Base-by-base conservation (phyloP, 805 yeast genomes). In the Monosporozyma unispora region DNA sequence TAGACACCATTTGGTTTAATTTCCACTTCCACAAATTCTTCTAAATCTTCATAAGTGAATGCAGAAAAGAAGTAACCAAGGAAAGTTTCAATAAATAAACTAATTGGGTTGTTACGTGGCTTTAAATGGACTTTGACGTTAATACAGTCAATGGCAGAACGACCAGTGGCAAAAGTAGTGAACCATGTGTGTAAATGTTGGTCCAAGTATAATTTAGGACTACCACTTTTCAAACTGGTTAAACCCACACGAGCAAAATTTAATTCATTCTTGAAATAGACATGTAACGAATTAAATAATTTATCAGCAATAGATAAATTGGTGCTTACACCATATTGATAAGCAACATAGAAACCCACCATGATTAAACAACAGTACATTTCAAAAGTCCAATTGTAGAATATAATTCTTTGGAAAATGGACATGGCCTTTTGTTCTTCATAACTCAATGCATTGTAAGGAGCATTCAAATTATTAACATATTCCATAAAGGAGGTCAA, bases 121-220 rank as follows among this genome's bases (percentile, higher is more conserved):
- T 79, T 73, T 67, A 90, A 73, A 50, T 75, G 76, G 63, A 89
- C 73, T 54, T 76, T 79, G 44, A 83, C 73, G 50, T 76, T 70
- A 50, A 89, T 69, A 49, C 78, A 74, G 52, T 80, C 80, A 52
- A 93, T 76, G 65, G 87, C 83, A 51, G 79, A 71, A 67, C 99
- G 82, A 53, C 99, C 99, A 50, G 96, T 78, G 41, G 96, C 95
- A 64, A 87, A 93, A 35, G 86, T 73, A 10, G 72, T 76, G 50
- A 60, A 69, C 66, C 69, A 61, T 12, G 68, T 61, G 47, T 63
- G 61, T 50, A 58, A 52, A 22, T 60, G 60, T 46, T 64, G 63
- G 25, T 58, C 61, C 14, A 75, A 68, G 66, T 68, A 87, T 18
- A 54, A 53, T 44, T 52, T 46, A 10, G 57, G 45, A 11, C 57